These are phyloP conservation scores for Oryza glaberrima DNA, from an alignment of 176 grass and related monocot species.

Conservation along the genomic window DNA sequence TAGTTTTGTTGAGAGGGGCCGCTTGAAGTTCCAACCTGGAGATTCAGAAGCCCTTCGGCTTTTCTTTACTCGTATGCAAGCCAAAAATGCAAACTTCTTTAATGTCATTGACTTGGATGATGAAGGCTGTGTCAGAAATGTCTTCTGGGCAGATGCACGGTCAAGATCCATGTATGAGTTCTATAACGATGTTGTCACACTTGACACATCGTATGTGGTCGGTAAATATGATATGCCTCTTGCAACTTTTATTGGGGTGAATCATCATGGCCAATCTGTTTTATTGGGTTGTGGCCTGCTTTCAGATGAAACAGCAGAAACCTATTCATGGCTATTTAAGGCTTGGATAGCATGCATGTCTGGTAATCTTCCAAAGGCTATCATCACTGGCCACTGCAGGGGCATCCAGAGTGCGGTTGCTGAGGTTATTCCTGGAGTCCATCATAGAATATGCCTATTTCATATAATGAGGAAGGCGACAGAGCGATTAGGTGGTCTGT, in stretches of 20 bases:
- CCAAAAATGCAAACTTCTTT: constrained; percentile 92
- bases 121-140: constrained; percentile 72
- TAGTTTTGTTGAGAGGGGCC: constrained; percentile 71
- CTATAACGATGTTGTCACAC: constrained; percentile 74
- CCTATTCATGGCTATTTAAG: constrained; percentile 88
- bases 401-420: constrained; percentile 75
- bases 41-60: constrained; percentile 84
- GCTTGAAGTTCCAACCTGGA: constrained; percentile 73
- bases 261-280: constrained; percentile 89
- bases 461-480: constrained; percentile 84
- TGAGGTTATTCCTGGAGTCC: constrained; percentile 78
- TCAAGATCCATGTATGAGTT: constrained; percentile 87
- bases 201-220: constrained; percentile 79
- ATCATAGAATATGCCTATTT: constrained; percentile 83
- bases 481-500: constrained; percentile 72
- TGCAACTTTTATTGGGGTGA: constrained; percentile 82
- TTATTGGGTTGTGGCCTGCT: constrained; percentile 79
- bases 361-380: constrained; percentile 77
- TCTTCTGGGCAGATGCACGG: constrained; percentile 87
- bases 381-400: constrained; percentile 83
- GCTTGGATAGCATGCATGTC: constrained; percentile 95
- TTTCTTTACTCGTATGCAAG: constrained; percentile 97
- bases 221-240: constrained; percentile 89
- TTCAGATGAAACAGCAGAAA: constrained; percentile 85
- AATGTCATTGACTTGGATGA: constrained; percentile 84